Percentiles rank a stretch among this genome's conserved stretches.
Conservation (phyloP, 2,329 filamentous ascomycete genomes). For the Fusarium nygamai region DNA sequence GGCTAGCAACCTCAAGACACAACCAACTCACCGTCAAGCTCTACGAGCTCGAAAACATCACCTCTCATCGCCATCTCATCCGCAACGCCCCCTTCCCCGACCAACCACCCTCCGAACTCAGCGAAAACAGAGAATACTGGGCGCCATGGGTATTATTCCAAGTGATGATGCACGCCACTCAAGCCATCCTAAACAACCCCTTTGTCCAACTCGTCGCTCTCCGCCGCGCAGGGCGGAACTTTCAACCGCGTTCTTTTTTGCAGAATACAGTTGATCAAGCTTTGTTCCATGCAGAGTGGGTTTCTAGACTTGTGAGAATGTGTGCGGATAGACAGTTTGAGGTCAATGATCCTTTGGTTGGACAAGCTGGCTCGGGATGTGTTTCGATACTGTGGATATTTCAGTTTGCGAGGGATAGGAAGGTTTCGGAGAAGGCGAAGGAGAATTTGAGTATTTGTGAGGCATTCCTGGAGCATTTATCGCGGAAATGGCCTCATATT, state of each 20-base stretch:
- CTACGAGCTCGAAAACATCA: constrained; percentile 33
- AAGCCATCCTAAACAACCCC: constrained; percentile 34
- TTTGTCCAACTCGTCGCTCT: constrained; percentile 40
- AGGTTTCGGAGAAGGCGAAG: constrained; percentile 31
- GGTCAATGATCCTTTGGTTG: constrained; percentile 36
- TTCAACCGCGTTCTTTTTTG: constrained; percentile 34
- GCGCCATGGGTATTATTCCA: constrained; percentile 34
- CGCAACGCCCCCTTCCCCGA: constrained; percentile 37
- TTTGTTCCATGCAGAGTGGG: constrained; percentile 36
- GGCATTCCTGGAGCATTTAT: not conserved
- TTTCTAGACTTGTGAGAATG: constrained; percentile 36
- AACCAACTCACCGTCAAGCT: constrained; percentile 32
- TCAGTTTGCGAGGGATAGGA: constrained; percentile 34
- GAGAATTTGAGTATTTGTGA: constrained; percentile 33
- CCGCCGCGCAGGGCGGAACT: constrained; percentile 17
- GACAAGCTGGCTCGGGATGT: constrained; percentile 33
- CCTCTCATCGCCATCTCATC: constrained; percentile 30
- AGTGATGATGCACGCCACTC: constrained; percentile 37
- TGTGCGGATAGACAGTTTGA: constrained; percentile 30
- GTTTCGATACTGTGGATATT: constrained; percentile 40
- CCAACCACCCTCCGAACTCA: constrained; percentile 10
- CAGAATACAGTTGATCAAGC: constrained; percentile 42
- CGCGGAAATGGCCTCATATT: constrained; percentile 33
- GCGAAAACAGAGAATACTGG: constrained; percentile 35
- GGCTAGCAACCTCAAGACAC: constrained; percentile 31